phyloP scores from a whole-genome alignment of 129 eudicot species.

The Ambrosia trifida region DNA sequence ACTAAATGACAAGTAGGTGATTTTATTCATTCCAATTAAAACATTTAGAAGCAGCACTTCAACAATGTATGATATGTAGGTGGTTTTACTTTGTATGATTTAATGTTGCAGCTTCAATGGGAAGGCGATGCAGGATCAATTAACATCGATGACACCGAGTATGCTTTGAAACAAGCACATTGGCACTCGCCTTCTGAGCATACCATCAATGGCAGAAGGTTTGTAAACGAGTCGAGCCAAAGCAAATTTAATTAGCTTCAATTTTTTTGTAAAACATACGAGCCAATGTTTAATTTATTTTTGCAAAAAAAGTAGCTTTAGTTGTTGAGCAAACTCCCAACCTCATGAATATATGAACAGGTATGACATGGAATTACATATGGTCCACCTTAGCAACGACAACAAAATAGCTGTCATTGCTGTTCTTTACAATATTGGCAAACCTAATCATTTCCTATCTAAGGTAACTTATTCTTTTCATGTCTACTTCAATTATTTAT shows the following conservation, averaged over 20 bases:
- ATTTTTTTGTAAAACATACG: too few species aligned
- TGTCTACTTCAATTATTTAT: too few species aligned
- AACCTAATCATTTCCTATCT: constrained; percentile 43
- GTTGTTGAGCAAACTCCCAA: neutral
- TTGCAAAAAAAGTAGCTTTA: neutral
- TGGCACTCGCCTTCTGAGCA: constrained; percentile 72
- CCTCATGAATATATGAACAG: constrained; percentile 22
- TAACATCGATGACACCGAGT: constrained; percentile 37
- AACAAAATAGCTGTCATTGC: constrained; percentile 43
- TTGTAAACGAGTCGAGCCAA: too few species aligned
- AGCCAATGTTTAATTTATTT: too few species aligned
- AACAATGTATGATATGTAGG: neutral
- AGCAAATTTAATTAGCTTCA: too few species aligned
- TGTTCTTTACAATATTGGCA: constrained; percentile 50
- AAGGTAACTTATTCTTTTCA: constrained; percentile 28
- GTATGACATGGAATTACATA: constrained; percentile 56
- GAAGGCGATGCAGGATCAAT: constrained; percentile 48
- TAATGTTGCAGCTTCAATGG: constrained; percentile 46
- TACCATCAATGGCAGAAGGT: constrained; percentile 53
- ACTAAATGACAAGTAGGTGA: neutral
- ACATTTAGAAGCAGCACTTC: neutral
- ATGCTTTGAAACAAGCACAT: constrained; percentile 45
- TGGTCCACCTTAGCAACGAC: constrained; percentile 49
- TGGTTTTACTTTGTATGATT: neutral
- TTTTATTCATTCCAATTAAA: neutral